Conservation (phyloP, 345 rosid genomes). For the Eucalyptus coolabah region DNA sequence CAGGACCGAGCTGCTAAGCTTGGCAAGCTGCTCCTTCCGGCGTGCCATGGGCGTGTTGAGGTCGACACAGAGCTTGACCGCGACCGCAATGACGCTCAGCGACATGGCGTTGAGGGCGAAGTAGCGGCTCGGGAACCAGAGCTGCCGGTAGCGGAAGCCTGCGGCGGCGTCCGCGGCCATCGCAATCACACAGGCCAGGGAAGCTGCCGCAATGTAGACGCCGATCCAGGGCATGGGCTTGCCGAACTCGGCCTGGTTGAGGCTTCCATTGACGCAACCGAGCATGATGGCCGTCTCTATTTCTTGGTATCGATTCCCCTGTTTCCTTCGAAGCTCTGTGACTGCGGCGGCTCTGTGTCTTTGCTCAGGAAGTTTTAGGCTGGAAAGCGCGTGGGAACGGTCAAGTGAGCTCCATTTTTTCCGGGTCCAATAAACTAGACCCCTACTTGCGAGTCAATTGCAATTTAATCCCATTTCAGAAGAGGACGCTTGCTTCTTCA, state of each 20-base stretch:
- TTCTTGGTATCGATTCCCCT: too few relatives aligned
- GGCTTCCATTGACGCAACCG: constrained; percentile 24
- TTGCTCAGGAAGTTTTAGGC: background rate
- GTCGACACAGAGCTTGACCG: constrained; percentile 68
- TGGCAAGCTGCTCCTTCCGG: too few relatives aligned
- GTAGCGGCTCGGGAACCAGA: constrained; percentile 69
- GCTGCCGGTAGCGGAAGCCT: constrained; percentile 43
- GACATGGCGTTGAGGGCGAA: constrained; percentile 74
- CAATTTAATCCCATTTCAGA: background rate
- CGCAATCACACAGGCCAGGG: constrained; percentile 51
- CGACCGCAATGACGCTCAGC: constrained; percentile 48
- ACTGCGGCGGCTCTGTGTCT: background rate
- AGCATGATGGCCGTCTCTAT: too few relatives aligned
- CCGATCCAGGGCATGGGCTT: constrained; percentile 85
- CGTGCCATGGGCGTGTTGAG: background rate
- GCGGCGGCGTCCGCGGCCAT: constrained; percentile 61
- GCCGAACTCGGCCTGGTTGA: constrained; percentile 46
- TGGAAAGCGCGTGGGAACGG: background rate
- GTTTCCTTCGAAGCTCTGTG: too few relatives aligned
- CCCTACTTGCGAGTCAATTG: background rate
- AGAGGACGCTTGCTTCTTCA: background rate
- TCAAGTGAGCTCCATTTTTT: background rate
- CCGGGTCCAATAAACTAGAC: too few relatives aligned
- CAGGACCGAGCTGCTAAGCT: too few relatives aligned
- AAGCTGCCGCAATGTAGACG: constrained; percentile 63